Conservation (phyloP, 2,329 filamentous ascomycete genomes). For the Fusarium zealandicum region DNA sequence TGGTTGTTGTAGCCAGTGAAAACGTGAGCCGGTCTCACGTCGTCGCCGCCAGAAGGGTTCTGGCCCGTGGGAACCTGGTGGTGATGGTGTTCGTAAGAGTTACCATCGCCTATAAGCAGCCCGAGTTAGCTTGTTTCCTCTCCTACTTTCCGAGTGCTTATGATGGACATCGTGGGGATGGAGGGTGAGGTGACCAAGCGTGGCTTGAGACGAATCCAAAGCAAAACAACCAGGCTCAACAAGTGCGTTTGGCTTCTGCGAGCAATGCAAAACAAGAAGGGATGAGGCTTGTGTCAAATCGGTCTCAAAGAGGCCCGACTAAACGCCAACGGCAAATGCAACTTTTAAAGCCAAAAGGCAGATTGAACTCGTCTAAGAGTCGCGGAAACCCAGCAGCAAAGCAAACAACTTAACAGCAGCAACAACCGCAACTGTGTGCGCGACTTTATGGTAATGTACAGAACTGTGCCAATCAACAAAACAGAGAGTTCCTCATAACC, state of each 20-base stretch:
- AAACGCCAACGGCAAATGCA: slow-evolving; percentile 39
- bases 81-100: slow-evolving; percentile 71
- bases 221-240: slow-evolving; percentile 24
- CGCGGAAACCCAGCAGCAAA: slow-evolving; percentile 45
- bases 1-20: slow-evolving; percentile 75
- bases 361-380: slow-evolving; percentile 49
- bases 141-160: slow-evolving; percentile 18
- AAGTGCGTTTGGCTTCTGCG: slow-evolving; percentile 17
- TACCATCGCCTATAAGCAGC: slow-evolving; percentile 62
- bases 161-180: slow-evolving; percentile 6
- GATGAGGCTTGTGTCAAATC: slow-evolving; percentile 12
- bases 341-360: slow-evolving; percentile 45
- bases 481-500: slow-evolving; percentile 49
- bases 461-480: slow-evolving; percentile 51
- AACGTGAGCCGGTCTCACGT: slow-evolving; percentile 76
- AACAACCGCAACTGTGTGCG: slow-evolving; percentile 54
- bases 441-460: slow-evolving; percentile 65
- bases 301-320: slow-evolving; percentile 29
- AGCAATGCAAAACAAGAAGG: slow-evolving; percentile 32
- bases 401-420: slow-evolving; percentile 43
- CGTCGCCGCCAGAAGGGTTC: slow-evolving; percentile 58
- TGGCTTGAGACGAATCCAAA: slow-evolving; percentile 10
- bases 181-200: slow-evolving; percentile 9
- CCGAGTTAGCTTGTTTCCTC: slow-evolving; percentile 40
- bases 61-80: slow-evolving; percentile 66